phyloP scores from a whole-genome alignment of 257 asterid genomes.

The Cordia subcordata region DNA sequence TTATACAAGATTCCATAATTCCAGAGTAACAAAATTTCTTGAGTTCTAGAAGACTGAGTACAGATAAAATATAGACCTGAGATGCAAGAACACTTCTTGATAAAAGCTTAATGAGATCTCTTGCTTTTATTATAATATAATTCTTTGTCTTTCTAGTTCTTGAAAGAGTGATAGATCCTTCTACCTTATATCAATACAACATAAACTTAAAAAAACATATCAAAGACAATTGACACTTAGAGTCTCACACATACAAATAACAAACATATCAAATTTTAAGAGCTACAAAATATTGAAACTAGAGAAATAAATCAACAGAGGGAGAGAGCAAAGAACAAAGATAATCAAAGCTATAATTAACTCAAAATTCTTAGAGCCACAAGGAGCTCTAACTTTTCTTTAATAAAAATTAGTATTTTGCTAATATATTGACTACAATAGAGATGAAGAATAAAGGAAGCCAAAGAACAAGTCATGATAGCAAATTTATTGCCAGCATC shows the following conservation, averaged over 20 bases:
- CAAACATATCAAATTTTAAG: too few species aligned
- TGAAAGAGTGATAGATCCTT: constrained; percentile 86
- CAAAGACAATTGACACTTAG: too few species aligned
- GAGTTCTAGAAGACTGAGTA: background rate
- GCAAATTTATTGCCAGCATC: too few species aligned
- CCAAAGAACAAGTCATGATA: too few species aligned
- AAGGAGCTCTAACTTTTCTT: background rate
- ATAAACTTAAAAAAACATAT: constrained; percentile 6
- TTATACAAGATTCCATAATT: too few species aligned
- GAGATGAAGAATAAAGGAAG: background rate
- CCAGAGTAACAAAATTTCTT: background rate
- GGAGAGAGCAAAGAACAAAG: too few species aligned
- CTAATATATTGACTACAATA: background rate
- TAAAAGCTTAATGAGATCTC: constrained; percentile 85
- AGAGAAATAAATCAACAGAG: too few species aligned
- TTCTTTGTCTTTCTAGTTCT: constrained; percentile 83
- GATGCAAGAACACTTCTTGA: constrained; percentile 97
- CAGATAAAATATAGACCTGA: constrained; percentile 45
- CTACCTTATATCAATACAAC: constrained; percentile 46
- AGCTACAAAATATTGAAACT: too few species aligned
- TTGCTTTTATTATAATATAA: constrained; percentile 74
- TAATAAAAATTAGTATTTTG: too few species aligned
- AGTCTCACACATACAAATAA: too few species aligned
- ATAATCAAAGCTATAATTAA: background rate
- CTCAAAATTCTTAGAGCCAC: too few species aligned